phyloP scores from a whole-genome alignment of 805 yeast species.

The Nakazawaea wyomingensis region DNA sequence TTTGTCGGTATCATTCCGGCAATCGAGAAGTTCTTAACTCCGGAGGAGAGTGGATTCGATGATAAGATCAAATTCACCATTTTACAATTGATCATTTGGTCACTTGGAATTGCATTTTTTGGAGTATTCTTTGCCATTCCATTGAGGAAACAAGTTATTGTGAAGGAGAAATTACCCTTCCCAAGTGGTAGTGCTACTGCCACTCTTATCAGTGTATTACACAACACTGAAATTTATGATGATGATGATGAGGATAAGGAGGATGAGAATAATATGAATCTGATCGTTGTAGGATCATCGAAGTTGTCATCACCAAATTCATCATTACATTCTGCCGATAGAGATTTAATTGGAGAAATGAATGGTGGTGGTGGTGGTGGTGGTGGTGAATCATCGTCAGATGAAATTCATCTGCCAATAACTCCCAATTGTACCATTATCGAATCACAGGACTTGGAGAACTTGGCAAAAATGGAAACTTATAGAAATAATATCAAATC shows the following conservation, averaged over 20 bases:
- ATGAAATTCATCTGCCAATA: too few species aligned
- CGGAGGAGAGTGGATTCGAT: slow-evolving; percentile 68
- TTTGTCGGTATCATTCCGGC: slow-evolving; percentile 96
- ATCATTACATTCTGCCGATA: too few species aligned
- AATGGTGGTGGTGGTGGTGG: too few species aligned
- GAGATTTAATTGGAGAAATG: too few species aligned
- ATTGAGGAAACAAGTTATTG: slow-evolving; percentile 76
- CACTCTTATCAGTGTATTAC: slow-evolving; percentile 81
- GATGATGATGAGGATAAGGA: slow-evolving; percentile 28
- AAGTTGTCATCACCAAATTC: neutral
- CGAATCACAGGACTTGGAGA: slow-evolving; percentile 29
- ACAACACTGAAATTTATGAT: slow-evolving; percentile 52
- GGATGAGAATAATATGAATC: slow-evolving; percentile 4
- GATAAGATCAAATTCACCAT: slow-evolving; percentile 31
- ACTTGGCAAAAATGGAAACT: slow-evolving; percentile 22
- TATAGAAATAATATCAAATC: slow-evolving; percentile 58
- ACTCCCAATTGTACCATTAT: slow-evolving; percentile 24
- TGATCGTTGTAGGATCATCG: slow-evolving; percentile 1
- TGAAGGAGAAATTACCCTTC: slow-evolving; percentile 82
- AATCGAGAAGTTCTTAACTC: slow-evolving; percentile 77
- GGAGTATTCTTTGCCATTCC: slow-evolving; percentile 96
- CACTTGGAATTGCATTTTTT: slow-evolving; percentile 81
- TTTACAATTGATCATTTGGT: slow-evolving; percentile 70
- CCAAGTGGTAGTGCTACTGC: slow-evolving; percentile 98
- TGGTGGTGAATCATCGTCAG: too few species aligned